Conservation (phyloP, 2,329 filamentous ascomycete genomes). For the Hypomyces perniciosus region DNA sequence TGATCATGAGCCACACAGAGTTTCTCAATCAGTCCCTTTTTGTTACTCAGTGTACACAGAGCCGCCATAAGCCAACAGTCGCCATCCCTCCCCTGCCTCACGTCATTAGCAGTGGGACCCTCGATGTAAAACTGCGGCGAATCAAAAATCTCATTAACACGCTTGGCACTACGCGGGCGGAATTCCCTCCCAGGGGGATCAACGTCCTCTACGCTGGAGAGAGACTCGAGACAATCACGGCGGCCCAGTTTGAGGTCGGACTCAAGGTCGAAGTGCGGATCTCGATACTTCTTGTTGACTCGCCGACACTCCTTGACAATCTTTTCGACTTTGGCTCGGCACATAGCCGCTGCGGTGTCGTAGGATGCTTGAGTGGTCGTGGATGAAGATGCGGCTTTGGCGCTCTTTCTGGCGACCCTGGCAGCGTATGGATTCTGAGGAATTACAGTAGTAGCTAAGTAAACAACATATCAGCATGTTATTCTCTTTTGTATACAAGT, state of each 20-base stretch:
- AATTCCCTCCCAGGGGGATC: conserved; percentile 28
- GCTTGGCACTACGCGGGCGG: conserved; percentile 53
- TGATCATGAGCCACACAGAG: conserved; percentile 70
- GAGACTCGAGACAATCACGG: conserved; percentile 44
- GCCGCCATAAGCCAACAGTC: conserved; percentile 87
- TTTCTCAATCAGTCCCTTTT: conserved; percentile 62
- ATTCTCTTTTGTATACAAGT: neutral
- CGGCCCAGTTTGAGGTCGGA: conserved; percentile 59
- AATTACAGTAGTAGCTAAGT: conserved; percentile 59
- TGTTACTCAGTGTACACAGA: conserved; percentile 69
- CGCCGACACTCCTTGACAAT: conserved; percentile 62
- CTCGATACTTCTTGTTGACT: conserved; percentile 79
- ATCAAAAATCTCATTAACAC: conserved; percentile 71
- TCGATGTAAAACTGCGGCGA: conserved; percentile 71
- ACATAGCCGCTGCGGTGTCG: conserved; percentile 64
- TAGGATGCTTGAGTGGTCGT: conserved; percentile 61
- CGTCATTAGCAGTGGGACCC: conserved; percentile 68
- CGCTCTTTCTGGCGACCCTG: conserved; percentile 50
- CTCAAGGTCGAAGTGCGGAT: conserved; percentile 83
- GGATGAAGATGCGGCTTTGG: conserved; percentile 44
- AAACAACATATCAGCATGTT: neutral
- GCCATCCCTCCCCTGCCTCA: conserved; percentile 70
- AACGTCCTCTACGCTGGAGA: conserved; percentile 28
- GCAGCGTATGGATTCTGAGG: conserved; percentile 62
- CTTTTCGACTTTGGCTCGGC: conserved; percentile 57